Evolutionary conservation across 306 rosid genomes (phyloP), one percentile per base, ranked within the genome.

Genomic region (Corylus avellana): DNA sequence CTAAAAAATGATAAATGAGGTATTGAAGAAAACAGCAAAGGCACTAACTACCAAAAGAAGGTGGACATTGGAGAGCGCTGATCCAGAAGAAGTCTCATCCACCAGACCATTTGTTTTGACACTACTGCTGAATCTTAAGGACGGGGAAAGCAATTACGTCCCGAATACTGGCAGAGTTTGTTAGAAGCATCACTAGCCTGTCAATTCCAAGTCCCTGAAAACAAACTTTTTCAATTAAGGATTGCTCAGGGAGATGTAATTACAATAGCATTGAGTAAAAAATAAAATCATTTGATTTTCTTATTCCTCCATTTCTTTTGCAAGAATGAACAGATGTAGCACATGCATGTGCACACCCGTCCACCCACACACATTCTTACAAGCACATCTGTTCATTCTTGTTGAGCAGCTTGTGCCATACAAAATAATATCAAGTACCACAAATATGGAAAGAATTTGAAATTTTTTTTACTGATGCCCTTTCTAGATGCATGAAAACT

Each of bases 81-180:
- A 73, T 62, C 53, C 77, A 75, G 54, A 74, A 47, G 50, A 14
- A 71, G 54, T 47, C 57, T 46, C 37, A 35, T 14, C 37, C 44
- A 2, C 49, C 62, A 14, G 68, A 8, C 51, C 74, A 46, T 70
- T 13, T 6, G 71, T 74, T 44, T 17, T 61, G 27, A 32, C 67
- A 72, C 83, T 85, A 89, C 71, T 88, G 94, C 79, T 92, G 98
- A 72, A 86, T 71, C 84, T 87, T 91, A 62, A 92, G 96, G 51
- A 95, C 98, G 4, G 98, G 98, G 80, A 95, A 95, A 83, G 98
- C 97, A 64, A 95, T 95, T 56, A 95, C 98, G 82, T 95, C 98
- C 77, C 98, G 89, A 58, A 95, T 95, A 64, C 98, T 92, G 48
- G 96, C 89, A 53, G 98, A 91, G 77, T 95, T 86, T 67, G 98